A percentile compares a stretch with the other conserved stretches of the same genome.
These are phyloP conservation scores for Rhizopogon vesiculosus DNA, from an alignment of 768 basidiomycete genomes.

Conservation along the genomic window DNA sequence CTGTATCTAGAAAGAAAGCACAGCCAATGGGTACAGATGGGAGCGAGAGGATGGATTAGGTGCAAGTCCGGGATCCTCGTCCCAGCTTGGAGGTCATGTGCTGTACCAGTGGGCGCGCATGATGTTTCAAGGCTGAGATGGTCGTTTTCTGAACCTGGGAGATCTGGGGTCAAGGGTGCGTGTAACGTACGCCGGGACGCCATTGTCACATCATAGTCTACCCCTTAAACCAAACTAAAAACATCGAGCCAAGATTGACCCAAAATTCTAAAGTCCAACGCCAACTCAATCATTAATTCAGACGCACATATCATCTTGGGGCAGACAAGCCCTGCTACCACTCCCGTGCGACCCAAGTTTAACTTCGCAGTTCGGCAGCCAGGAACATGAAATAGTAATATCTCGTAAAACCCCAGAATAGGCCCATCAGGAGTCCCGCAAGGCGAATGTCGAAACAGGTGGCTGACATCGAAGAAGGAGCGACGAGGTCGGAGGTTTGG, in stretches of 20 bases:
- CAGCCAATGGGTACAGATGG: neutral
- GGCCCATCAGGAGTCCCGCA: neutral
- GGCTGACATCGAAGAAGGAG: neutral
- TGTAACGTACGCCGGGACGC: neutral
- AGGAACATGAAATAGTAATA: neutral
- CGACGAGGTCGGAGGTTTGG: neutral
- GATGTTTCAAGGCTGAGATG: neutral
- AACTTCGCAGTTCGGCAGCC: neutral
- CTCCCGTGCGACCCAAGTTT: neutral
- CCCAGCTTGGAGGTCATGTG: neutral
- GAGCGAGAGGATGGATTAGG: neutral
- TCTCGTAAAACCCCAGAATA: neutral
- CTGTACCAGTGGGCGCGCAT: neutral
- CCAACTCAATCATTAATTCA: neutral
- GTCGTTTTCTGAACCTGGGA: neutral
- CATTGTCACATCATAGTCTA: neutral
- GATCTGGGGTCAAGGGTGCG: neutral
- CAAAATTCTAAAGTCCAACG: neutral
- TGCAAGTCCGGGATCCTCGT: neutral
- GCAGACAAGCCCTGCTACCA: neutral
- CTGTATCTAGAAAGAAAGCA: constrained; percentile 1
- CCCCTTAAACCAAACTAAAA: neutral
- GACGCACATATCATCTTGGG: no score
- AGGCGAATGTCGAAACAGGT: neutral
- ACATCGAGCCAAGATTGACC: neutral